Percentiles rank a stretch among this genome's conserved stretches.
Conservation (phyloP, 2,329 filamentous ascomycete genomes). For the Penicillium sp. region DNA sequence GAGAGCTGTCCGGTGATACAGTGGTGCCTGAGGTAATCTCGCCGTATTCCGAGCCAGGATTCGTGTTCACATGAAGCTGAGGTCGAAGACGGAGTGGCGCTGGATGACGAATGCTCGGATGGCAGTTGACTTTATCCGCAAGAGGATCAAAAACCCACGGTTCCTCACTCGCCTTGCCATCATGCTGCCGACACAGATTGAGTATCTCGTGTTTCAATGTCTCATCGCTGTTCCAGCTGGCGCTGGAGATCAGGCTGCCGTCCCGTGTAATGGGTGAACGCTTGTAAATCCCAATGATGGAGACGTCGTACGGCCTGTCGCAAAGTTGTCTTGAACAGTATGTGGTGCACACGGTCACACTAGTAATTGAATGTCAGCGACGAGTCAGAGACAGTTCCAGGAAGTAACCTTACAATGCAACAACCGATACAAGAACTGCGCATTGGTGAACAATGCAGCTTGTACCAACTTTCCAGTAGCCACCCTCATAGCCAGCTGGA, state of each 20-base stretch:
- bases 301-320: slow-evolving; percentile 34
- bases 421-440: slow-evolving; percentile 28
- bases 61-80: slow-evolving; percentile 27
- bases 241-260: slow-evolving; percentile 28
- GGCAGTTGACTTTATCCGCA: slow-evolving; percentile 23
- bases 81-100: slow-evolving; percentile 25
- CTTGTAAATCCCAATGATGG: slow-evolving; percentile 32
- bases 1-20: slow-evolving; percentile 19
- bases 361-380: slow-evolving; percentile 9
- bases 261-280: slow-evolving; percentile 18
- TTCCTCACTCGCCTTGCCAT: slow-evolving; percentile 25
- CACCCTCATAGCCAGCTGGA: slow-evolving; percentile 17
- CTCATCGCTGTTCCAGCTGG: slow-evolving; percentile 33
- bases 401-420: slow-evolving; percentile 28
- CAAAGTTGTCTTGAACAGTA: slow-evolving; percentile 36
- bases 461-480: slow-evolving; percentile 32
- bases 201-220: slow-evolving; percentile 34
- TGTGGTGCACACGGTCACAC: slow-evolving; percentile 31
- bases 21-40: slow-evolving; percentile 28
- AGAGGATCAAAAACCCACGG: slow-evolving; percentile 19
- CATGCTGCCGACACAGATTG: slow-evolving; percentile 33
- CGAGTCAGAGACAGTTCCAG: neutral
- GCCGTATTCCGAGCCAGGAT: slow-evolving; percentile 22
- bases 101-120: slow-evolving; percentile 30
- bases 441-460: slow-evolving; percentile 35